Percentiles rank a stretch among this genome's conserved stretches.
Evolutionary conservation across 352 stramenopile species (phyloP).

Genomic region (Achlya hypogyna): DNA sequence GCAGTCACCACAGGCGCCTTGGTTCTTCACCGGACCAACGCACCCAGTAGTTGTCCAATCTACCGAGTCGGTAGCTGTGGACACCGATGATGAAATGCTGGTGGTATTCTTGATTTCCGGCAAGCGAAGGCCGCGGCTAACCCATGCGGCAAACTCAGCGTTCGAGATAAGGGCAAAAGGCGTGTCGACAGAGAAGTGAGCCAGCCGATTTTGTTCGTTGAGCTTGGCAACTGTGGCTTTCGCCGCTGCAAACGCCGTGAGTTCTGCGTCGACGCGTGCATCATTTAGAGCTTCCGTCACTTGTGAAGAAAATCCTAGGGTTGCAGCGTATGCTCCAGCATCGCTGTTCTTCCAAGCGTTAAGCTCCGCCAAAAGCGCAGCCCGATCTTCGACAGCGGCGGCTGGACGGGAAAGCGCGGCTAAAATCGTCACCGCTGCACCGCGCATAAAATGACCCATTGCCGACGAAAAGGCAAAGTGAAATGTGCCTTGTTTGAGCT

Average conservation of each 20-base stretch:
- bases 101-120: no score
- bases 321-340: not conserved
- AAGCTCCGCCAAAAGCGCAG: not conserved
- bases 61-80: constrained; percentile 40
- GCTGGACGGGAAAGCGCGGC: no score
- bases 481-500: no score
- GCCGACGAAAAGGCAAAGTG: no score
- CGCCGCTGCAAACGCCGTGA: not conserved
- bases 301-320: not conserved
- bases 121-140: no score
- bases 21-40: constrained; percentile 23
- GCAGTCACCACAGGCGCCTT: constrained; percentile 24
- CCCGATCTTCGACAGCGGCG: not conserved
- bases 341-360: not conserved
- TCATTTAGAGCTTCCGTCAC: not conserved
- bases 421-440: no score
- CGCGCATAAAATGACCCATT: no score
- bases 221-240: not conserved
- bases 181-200: not conserved
- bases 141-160: not conserved
- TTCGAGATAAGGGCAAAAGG: not conserved
- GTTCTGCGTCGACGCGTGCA: not conserved
- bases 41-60: constrained; percentile 23
- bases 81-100: no score
- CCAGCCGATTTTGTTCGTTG: not conserved